Evolutionary conservation across 352 stramenopile species (phyloP).

Genomic region (Phytopythium vexans): DNA sequence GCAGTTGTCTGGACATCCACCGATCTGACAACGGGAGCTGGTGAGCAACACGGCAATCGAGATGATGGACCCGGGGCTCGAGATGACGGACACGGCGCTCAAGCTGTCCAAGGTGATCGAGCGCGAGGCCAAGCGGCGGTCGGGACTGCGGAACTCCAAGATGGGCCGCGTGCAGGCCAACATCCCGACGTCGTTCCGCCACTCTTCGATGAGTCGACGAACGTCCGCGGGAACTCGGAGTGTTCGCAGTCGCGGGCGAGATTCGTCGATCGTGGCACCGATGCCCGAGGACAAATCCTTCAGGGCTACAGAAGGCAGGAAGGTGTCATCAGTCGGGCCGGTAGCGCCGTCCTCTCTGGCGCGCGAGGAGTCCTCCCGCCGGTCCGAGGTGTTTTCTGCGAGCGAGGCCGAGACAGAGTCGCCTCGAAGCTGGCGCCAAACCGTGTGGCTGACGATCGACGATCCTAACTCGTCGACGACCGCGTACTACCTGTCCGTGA

Average conservation of each 20-base stretch:
- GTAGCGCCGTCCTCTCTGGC: background rate
- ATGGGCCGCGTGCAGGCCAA: conserved; percentile 31
- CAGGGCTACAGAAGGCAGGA: background rate
- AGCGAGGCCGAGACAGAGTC: conserved; percentile 1
- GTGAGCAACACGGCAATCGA: background rate
- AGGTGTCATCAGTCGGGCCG: background rate
- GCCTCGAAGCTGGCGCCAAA: conserved; percentile 10
- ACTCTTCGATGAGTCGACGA: conserved; percentile 8
- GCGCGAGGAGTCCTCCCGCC: conserved; percentile 9
- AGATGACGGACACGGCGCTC: conserved; percentile 56
- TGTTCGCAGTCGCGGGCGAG: conserved; percentile 11
- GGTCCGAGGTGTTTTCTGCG: conserved; percentile 2
- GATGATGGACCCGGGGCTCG: conserved; percentile 3
- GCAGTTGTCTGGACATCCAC: no score
- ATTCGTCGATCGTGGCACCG: conserved; percentile 17
- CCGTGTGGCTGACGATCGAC: conserved; percentile 57
- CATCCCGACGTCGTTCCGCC: conserved; percentile 26
- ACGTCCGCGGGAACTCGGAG: conserved; percentile 7
- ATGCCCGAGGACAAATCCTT: conserved; percentile 19
- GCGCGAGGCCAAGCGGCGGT: conserved; percentile 45
- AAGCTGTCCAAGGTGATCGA: conserved; percentile 70
- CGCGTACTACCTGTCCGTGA: conserved; percentile 64
- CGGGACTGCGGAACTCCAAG: conserved; percentile 21
- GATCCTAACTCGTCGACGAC: conserved; percentile 58
- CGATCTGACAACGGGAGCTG: no score